Percentiles rank a stretch among this genome's conserved stretches.
Evolutionary conservation across 805 yeast species (phyloP).

Genomic region (Saccharomycopsis malanga): DNA sequence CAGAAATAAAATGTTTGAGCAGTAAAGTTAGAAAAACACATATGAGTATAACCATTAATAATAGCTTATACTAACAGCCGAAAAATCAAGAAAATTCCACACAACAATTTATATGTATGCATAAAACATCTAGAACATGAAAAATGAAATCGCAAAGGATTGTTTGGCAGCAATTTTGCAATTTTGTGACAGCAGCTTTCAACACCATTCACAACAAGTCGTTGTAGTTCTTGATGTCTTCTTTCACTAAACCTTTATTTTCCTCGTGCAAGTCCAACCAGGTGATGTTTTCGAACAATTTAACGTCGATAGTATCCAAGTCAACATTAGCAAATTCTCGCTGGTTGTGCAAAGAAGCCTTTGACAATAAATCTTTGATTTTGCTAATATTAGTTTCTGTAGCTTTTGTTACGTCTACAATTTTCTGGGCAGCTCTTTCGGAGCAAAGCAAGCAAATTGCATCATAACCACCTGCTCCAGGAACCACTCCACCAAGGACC

Average conservation of each 20-base stretch:
- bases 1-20: too few species aligned
- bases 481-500: conserved; percentile 91
- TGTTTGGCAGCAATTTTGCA: too few species aligned
- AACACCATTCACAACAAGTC: conserved; percentile 9
- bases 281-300: conserved; percentile 39
- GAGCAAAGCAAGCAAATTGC: conserved; percentile 73
- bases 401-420: conserved; percentile 26
- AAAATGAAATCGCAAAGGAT: too few species aligned
- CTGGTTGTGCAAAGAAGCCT: conserved; percentile 14
- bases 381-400: conserved; percentile 9
- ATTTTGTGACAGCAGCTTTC: too few species aligned
- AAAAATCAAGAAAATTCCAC: too few species aligned
- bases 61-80: too few species aligned
- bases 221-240: conserved; percentile 27
- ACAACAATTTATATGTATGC: too few species aligned
- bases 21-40: too few species aligned
- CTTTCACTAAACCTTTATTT: conserved; percentile 48
- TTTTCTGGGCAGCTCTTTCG: conserved; percentile 34
- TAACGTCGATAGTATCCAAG: conserved; percentile 25
- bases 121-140: too few species aligned
- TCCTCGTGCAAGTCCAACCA: conserved; percentile 69
- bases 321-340: conserved; percentile 20
- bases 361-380: conserved; percentile 7
- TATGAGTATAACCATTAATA: too few species aligned
- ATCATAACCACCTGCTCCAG: conserved; percentile 98